Percentiles rank a stretch among this genome's conserved stretches.
Evolutionary conservation across 2,329 filamentous ascomycete species (phyloP).

Genomic region (Aspergillus sp.): DNA sequence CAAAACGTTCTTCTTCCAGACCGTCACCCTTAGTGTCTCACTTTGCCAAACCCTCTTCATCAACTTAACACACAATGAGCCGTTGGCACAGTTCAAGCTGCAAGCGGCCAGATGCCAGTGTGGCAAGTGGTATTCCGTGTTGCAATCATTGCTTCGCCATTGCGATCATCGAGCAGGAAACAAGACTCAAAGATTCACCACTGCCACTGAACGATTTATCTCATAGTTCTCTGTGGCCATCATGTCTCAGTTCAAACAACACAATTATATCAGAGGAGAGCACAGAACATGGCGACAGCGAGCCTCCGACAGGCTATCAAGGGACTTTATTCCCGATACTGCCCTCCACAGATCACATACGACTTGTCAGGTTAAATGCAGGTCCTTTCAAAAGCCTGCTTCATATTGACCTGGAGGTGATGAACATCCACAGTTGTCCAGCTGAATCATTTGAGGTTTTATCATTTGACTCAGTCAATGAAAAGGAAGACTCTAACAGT

Average conservation of each 20-base stretch:
- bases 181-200: not conserved
- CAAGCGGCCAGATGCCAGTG: slow-evolving; percentile 4
- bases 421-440: not conserved
- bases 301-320: not conserved
- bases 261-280: too few relatives aligned
- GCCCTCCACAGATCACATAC: slow-evolving; percentile 7
- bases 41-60: too few relatives aligned
- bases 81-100: slow-evolving; percentile 7
- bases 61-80: not conserved
- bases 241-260: not conserved
- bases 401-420: not conserved
- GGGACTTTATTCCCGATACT: not conserved
- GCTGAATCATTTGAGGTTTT: slow-evolving; percentile 1
- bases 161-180: not conserved
- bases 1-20: too few relatives aligned
- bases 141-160: slow-evolving; percentile 6
- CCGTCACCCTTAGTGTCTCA: too few relatives aligned
- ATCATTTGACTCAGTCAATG: not conserved
- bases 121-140: not conserved
- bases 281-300: too few relatives aligned
- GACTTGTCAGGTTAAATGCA: slow-evolving; percentile 1
- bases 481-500: not conserved
- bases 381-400: not conserved
- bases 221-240: not conserved
- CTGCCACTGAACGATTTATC: not conserved